Percentiles rank a stretch among this genome's conserved stretches.
Conservation (phyloP, 148 eudicot genomes). For the Cornus suecica region DNA sequence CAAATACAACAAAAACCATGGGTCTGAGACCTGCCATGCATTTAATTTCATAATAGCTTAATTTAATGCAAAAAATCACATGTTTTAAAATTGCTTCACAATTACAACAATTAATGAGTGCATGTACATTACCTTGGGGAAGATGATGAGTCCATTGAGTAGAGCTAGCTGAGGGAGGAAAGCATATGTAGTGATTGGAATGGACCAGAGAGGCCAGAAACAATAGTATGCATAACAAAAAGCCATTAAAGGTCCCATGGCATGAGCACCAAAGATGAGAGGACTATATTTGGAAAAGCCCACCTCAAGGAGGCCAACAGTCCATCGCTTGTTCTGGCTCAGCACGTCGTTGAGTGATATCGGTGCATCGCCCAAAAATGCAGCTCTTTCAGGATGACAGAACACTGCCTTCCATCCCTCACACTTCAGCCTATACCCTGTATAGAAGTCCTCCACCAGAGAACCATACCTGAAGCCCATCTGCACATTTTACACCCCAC, state of each 20-base stretch:
- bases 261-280: slow-evolving; percentile 33
- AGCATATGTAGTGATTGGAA: slow-evolving; percentile 50
- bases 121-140: slow-evolving; percentile 45
- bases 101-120: too few species aligned
- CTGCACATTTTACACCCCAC: slow-evolving; percentile 19
- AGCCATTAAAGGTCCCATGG: slow-evolving; percentile 44
- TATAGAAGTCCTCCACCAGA: slow-evolving; percentile 48
- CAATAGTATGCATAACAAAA: slow-evolving; percentile 35
- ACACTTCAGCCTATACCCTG: slow-evolving; percentile 51
- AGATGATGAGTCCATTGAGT: slow-evolving; percentile 41
- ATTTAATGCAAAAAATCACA: too few species aligned
- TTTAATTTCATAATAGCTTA: not conserved
- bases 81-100: too few species aligned
- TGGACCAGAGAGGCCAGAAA: slow-evolving; percentile 33
- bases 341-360: slow-evolving; percentile 34
- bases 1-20: slow-evolving; percentile 33
- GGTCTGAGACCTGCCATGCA: slow-evolving; percentile 34
- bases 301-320: slow-evolving; percentile 50
- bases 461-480: slow-evolving; percentile 71
- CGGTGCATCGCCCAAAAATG: slow-evolving; percentile 58
- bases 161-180: slow-evolving; percentile 64
- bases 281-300: slow-evolving; percentile 38
- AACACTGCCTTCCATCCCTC: slow-evolving; percentile 56
- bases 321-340: slow-evolving; percentile 54
- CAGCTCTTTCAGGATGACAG: slow-evolving; percentile 50